These are phyloP conservation scores for Picea sitchensis DNA, from an alignment of 75 land plant species.

Conservation along the genomic window DNA sequence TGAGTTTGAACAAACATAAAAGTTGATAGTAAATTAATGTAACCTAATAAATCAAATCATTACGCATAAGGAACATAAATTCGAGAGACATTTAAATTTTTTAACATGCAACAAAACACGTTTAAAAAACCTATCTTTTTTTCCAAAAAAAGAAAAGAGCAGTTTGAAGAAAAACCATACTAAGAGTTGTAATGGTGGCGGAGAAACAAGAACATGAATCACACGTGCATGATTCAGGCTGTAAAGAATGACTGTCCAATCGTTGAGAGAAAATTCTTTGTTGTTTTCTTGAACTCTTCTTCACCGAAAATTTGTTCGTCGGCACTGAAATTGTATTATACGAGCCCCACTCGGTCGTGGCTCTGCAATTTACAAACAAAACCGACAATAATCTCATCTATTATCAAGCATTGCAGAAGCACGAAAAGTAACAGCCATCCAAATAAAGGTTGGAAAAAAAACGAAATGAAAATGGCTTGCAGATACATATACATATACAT, in stretches of 20 bases:
- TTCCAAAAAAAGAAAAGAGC: too few species aligned
- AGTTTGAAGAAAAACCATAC: not conserved
- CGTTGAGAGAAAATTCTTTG: not conserved
- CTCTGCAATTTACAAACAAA: not conserved
- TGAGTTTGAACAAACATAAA: too few species aligned
- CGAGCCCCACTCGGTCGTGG: not conserved
- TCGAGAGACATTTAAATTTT: too few species aligned
- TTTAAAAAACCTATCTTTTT: too few species aligned
- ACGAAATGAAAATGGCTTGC: not conserved
- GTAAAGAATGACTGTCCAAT: not conserved
- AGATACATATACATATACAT: not conserved
- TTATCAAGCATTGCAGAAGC: not conserved
- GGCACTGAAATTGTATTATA: not conserved
- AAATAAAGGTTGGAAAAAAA: not conserved
- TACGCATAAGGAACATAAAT: too few species aligned
- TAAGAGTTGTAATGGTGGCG: not conserved
- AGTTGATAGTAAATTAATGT: too few species aligned
- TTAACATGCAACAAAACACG: too few species aligned
- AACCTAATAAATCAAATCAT: too few species aligned
- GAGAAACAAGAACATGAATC: not conserved
- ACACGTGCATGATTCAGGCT: not conserved
- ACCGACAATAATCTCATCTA: not conserved
- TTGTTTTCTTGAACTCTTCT: not conserved
- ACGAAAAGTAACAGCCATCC: not conserved
- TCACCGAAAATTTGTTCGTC: not conserved